Base-by-base conservation (phyloP, 1,139 yeast genomes). In the Scheffersomyces titani region DNA sequence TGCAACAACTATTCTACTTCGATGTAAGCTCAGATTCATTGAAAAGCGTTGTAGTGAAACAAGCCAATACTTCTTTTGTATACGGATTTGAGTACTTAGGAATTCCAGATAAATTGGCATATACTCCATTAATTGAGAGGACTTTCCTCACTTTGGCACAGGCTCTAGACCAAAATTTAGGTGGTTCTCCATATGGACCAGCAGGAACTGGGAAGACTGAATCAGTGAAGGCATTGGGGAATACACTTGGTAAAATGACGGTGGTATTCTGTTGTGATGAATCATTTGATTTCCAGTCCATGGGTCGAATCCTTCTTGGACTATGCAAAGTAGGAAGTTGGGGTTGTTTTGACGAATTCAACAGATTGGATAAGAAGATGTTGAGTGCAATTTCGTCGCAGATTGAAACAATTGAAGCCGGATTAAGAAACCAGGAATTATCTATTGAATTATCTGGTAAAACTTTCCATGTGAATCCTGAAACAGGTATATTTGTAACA, bases 191-290 rank as follows among this genome's bases (percentile, higher is more conserved):
- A 0, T 87, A 89, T 72, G 99, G 99, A 0, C 98, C 99, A 1
- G 98, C 99, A 3, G 99, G 98, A 52, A 94, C 98, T 0, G 99
- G 98, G 63, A 93, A 94, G 69, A 94, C 99, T 0, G 99, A 94
- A 68, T 83, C 97, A 0, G 82, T 93, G 21, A 94, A 94, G 68
- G 91, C 97, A 0, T 76, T 93, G 40, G 98, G 97, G 1, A 86
- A 86, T 52, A 86, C 85, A 51, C 73, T 94, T 13, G 99, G 98
- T 9, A 82, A 86, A 60, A 85, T 87, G 83, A 97, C 92, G 0
- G 70, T 90, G 11, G 97, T 93, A 0, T 93, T 94, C 68, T 88
- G 92, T 69, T 94, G 98, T 74, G 98, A 94, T 65, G 97, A 93
- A 57, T 75, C 90, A 0, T 94, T 92, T 75, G 97, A 93, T 66